Conservation (phyloP, 2,329 filamentous ascomycete genomes). For the Emergomyces pasteurianus region DNA sequence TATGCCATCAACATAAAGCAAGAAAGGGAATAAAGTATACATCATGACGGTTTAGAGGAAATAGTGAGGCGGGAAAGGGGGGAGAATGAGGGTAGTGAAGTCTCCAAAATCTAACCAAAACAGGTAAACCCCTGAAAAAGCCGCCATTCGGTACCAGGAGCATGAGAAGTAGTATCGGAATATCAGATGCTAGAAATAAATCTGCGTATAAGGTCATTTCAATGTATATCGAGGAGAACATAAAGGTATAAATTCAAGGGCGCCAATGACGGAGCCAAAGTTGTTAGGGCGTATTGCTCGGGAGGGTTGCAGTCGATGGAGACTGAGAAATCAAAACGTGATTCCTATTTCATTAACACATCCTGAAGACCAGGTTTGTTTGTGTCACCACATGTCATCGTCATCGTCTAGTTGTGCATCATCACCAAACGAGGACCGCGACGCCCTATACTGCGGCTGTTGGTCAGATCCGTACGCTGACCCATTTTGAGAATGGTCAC, state of each 20-base stretch:
- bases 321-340: neutral
- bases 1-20: conserved; percentile 9
- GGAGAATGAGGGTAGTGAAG: neutral
- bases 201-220: neutral
- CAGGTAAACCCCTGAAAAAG: neutral
- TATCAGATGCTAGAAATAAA: neutral
- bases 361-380: neutral
- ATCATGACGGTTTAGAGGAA: neutral
- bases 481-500: conserved; percentile 29
- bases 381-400: conserved; percentile 38
- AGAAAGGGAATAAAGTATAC: neutral
- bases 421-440: conserved; percentile 29
- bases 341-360: neutral
- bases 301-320: neutral
- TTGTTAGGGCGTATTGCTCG: neutral
- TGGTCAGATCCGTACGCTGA: conserved; percentile 24
- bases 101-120: neutral
- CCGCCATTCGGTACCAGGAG: neutral
- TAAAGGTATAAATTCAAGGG: conserved; percentile 1
- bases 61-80: neutral
- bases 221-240: neutral
- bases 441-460: conserved; percentile 23
- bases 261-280: neutral
- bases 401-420: conserved; percentile 32
- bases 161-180: neutral